A percentile compares a stretch with the other conserved stretches of the same genome.
These are phyloP conservation scores for Acer yangbiense DNA, from an alignment of 345 rosid genomes.

Conservation along the genomic window DNA sequence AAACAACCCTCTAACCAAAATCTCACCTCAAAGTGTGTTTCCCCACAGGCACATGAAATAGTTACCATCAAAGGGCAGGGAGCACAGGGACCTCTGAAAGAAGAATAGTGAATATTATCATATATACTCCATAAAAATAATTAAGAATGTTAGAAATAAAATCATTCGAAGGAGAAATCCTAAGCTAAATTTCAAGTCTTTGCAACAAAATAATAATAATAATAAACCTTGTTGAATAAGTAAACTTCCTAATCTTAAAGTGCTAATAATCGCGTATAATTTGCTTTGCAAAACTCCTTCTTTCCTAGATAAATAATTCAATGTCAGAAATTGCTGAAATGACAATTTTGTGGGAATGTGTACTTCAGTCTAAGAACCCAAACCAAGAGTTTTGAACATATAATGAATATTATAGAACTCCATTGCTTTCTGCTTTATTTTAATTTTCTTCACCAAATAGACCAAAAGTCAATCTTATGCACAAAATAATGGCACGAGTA, in stretches of 20 bases:
- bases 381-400: neutral
- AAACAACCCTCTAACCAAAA: slow-evolving; percentile 14
- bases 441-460: slow-evolving; percentile 4
- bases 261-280: neutral
- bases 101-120: slow-evolving; percentile 23
- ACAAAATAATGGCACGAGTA: slow-evolving; percentile 5
- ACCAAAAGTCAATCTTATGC: slow-evolving; percentile 7
- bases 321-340: neutral
- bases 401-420: neutral
- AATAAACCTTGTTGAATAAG: neutral
- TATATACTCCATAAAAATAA: neutral
- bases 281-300: neutral
- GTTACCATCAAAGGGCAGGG: slow-evolving; percentile 93
- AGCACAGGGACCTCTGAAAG: slow-evolving; percentile 88
- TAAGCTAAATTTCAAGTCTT: neutral
- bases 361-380: neutral
- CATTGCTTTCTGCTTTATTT: neutral
- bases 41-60: slow-evolving; percentile 85
- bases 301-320: neutral
- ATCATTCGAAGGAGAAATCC: neutral
- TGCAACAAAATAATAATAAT: neutral
- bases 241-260: neutral
- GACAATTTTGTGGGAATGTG: neutral
- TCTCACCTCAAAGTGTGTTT: slow-evolving; percentile 81
- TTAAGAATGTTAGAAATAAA: neutral